These are phyloP conservation scores for Stephanodiscus triporus DNA, from an alignment of 108 stramenopile genomes.

Conservation along the genomic window DNA sequence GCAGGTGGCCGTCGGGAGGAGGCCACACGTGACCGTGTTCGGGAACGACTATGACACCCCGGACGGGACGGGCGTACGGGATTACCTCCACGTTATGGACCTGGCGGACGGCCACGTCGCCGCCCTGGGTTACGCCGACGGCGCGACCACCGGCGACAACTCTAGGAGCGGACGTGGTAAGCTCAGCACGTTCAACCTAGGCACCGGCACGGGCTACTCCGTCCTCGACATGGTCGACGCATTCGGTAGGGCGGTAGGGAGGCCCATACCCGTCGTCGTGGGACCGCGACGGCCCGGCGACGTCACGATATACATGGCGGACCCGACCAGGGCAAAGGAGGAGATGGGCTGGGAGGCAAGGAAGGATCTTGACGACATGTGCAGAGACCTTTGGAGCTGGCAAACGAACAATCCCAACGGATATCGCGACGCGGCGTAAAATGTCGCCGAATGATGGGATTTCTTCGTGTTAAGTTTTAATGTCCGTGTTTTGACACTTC, in stretches of 20 bases:
- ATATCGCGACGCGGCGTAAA: constrained; percentile 33
- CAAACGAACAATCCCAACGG: constrained; percentile 97
- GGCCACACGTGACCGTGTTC: constrained; percentile 94
- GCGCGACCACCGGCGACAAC: no score
- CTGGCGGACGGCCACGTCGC: constrained; percentile 94
- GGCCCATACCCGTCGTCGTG: constrained; percentile 87
- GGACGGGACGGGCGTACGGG: constrained; percentile 98
- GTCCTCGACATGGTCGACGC: constrained; percentile 97
- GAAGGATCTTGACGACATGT: constrained; percentile 92
- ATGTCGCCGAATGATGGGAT: neutral
- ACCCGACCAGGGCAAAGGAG: constrained; percentile 84
- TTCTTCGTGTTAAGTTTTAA: no score
- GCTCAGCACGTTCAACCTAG: constrained; percentile 92
- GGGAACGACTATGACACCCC: constrained; percentile 95
- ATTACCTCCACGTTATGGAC: constrained; percentile 99
- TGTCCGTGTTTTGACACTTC: no score
- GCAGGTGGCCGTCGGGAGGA: constrained; percentile 97
- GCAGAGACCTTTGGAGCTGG: constrained; percentile 96
- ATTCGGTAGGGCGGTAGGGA: constrained; percentile 92
- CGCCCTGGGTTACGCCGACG: constrained; percentile 82
- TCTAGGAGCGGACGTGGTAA: constrained; percentile 38
- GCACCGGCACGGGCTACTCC: constrained; percentile 92
- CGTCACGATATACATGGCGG: constrained; percentile 95
- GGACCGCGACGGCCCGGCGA: constrained; percentile 93
- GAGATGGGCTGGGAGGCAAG: constrained; percentile 98